A percentile compares a stretch with the other conserved stretches of the same genome.
phyloP scores from a whole-genome alignment of 2,329 filamentous ascomycete species.

The Fusarium brevicatenulatum region DNA sequence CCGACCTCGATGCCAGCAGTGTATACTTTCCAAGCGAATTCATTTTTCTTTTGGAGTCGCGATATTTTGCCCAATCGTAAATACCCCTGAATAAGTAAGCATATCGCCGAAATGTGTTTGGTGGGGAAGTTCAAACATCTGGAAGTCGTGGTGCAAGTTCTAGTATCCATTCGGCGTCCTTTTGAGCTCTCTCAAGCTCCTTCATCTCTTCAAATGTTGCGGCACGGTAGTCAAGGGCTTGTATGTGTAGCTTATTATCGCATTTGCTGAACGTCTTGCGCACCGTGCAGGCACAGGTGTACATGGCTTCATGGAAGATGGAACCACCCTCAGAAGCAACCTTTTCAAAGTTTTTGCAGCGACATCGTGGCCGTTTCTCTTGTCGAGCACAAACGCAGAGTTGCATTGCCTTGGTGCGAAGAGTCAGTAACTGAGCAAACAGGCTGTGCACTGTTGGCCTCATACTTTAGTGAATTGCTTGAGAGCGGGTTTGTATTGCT shows the following conservation, averaged over 20 bases:
- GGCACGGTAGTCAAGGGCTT: conserved; percentile 55
- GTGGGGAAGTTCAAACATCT: conserved; percentile 47
- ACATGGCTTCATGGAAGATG: conserved; percentile 56
- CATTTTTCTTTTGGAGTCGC: conserved; percentile 50
- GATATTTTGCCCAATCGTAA: conserved; percentile 55
- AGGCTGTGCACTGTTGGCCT: background rate
- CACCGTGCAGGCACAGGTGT: conserved; percentile 51
- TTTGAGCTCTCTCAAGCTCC: conserved; percentile 51
- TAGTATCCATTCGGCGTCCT: conserved; percentile 56
- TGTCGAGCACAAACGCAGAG: conserved; percentile 49
- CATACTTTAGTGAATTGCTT: conserved; percentile 52
- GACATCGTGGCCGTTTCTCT: conserved; percentile 51
- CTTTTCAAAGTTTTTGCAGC: conserved; percentile 53
- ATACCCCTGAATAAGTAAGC: conserved; percentile 50
- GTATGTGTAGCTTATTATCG: conserved; percentile 50
- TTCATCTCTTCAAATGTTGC: conserved; percentile 53
- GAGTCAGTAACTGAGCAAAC: background rate
- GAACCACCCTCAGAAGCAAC: conserved; percentile 47
- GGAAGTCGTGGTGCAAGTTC: conserved; percentile 54
- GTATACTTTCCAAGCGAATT: conserved; percentile 54
- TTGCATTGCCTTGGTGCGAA: conserved; percentile 50
- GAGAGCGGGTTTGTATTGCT: conserved; percentile 50
- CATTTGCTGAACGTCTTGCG: conserved; percentile 54
- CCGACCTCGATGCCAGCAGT: conserved; percentile 52
- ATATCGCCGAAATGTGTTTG: background rate